Conservation (phyloP, 2,329 filamentous ascomycete species). For the Xylaria digitata region DNA sequence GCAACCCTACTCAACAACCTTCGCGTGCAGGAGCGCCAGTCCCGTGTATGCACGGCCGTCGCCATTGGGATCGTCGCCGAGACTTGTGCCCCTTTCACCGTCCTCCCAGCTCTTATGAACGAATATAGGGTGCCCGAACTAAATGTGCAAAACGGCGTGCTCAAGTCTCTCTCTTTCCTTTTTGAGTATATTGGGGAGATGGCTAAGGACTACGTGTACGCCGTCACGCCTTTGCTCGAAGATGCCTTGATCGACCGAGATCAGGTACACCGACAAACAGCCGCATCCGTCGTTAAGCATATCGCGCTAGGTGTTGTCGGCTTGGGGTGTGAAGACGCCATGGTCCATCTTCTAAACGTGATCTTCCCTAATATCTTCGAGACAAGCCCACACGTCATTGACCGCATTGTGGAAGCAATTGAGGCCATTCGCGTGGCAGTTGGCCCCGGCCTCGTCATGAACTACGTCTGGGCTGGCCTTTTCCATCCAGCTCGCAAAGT, state of each 20-base stretch:
- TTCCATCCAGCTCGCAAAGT: conserved; percentile 98
- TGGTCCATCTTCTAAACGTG: conserved; percentile 96
- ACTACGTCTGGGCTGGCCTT: conserved; percentile 97
- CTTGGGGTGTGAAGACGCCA: conserved; percentile 96
- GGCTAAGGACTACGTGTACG: conserved; percentile 99
- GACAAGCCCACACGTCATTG: conserved; percentile 97
- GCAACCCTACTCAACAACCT: conserved; percentile 97
- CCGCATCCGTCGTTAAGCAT: conserved; percentile 96
- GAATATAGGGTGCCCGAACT: conserved; percentile 98
- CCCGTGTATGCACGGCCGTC: conserved; percentile 96
- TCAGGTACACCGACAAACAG: conserved; percentile 97
- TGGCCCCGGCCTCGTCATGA: conserved; percentile 91
- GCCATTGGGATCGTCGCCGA: conserved; percentile 98
- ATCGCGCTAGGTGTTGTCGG: conserved; percentile 97
- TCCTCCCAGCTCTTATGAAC: conserved; percentile 98
- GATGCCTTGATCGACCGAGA: conserved; percentile 98
- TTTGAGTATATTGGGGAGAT: conserved; percentile 99
- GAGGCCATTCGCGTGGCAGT: conserved; percentile 95
- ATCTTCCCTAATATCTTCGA: conserved; percentile 98
- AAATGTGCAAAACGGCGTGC: conserved; percentile 97
- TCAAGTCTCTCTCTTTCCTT: conserved; percentile 95
- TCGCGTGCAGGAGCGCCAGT: conserved; percentile 96
- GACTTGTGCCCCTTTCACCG: conserved; percentile 97
- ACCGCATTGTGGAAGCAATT: conserved; percentile 96
- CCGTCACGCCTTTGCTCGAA: conserved; percentile 93